phyloP scores from a whole-genome alignment of 2,329 filamentous ascomycete species.

The Scedosporium apiospermum region DNA sequence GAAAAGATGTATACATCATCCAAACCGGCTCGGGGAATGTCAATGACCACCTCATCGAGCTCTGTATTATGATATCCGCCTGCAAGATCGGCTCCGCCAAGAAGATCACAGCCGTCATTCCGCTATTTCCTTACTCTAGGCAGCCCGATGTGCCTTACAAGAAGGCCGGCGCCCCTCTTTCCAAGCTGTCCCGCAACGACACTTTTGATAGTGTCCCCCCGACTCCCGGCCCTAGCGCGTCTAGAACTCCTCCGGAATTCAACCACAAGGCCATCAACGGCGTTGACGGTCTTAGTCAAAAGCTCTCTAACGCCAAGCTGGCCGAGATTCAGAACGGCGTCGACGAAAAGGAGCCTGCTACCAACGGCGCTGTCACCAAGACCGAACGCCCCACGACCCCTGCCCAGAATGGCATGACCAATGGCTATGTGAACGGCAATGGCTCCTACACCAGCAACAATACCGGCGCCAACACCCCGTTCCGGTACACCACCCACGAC shows the following conservation, averaged over 20 bases:
- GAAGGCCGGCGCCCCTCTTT: constrained; percentile 79
- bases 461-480: constrained; percentile 25
- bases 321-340: constrained; percentile 38
- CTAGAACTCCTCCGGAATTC: constrained; percentile 52
- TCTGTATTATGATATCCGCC: constrained; percentile 96
- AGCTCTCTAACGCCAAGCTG: constrained; percentile 59
- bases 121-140: constrained; percentile 91
- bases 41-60: constrained; percentile 93
- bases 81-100: constrained; percentile 92
- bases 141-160: constrained; percentile 97
- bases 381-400: constrained; percentile 8
- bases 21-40: constrained; percentile 87
- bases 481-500: constrained; percentile 54
- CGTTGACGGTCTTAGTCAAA: constrained; percentile 59
- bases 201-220: constrained; percentile 89
- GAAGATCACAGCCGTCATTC: constrained; percentile 86
- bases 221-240: constrained; percentile 66
- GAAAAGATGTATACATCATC: constrained; percentile 98
- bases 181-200: constrained; percentile 55
- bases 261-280: constrained; percentile 39
- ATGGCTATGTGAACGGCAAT: constrained; percentile 17
- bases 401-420: neutral
- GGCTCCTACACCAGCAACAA: constrained; percentile 22
- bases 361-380: constrained; percentile 12
- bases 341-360: constrained; percentile 35